Evolutionary conservation across 1,139 yeast genomes (phyloP).

Genomic region (Suhomyces bolitotheri): DNA sequence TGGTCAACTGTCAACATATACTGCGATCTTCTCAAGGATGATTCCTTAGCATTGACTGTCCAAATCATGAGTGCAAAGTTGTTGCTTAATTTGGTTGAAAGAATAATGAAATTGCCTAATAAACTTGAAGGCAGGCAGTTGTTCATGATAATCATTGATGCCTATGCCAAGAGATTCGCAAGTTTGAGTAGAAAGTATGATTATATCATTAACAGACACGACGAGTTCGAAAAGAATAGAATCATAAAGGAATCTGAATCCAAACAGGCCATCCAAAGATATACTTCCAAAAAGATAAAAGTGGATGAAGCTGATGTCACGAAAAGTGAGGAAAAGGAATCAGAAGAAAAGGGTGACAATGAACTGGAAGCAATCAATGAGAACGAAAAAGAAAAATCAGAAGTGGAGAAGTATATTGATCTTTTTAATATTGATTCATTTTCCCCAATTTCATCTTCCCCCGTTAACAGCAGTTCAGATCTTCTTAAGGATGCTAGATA

Average conservation of each 20-base stretch:
- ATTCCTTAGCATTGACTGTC: constrained; percentile 80
- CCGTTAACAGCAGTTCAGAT: constrained; percentile 47
- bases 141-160: constrained; percentile 77
- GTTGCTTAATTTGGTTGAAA: constrained; percentile 80
- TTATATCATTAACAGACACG: constrained; percentile 65
- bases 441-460: constrained; percentile 41
- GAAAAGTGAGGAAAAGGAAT: constrained; percentile 10
- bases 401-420: constrained; percentile 22
- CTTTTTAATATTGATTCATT: constrained; percentile 41
- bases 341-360: constrained; percentile 9
- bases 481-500: constrained; percentile 86
- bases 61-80: constrained; percentile 97
- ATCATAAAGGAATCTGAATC: constrained; percentile 44
- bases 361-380: constrained; percentile 13
- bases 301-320: constrained; percentile 12
- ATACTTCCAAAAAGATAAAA: constrained; percentile 32
- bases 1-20: constrained; percentile 87
- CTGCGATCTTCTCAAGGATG: constrained; percentile 79
- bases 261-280: constrained; percentile 42
- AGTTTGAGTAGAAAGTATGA: constrained; percentile 71
- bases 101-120: constrained; percentile 80
- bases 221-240: constrained; percentile 49
- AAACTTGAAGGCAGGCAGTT: constrained; percentile 84
- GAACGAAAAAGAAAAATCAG: constrained; percentile 21
- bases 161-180: constrained; percentile 82